phyloP scores from a whole-genome alignment of 768 basidiomycete species.

The Rubroboletus satanas region DNA sequence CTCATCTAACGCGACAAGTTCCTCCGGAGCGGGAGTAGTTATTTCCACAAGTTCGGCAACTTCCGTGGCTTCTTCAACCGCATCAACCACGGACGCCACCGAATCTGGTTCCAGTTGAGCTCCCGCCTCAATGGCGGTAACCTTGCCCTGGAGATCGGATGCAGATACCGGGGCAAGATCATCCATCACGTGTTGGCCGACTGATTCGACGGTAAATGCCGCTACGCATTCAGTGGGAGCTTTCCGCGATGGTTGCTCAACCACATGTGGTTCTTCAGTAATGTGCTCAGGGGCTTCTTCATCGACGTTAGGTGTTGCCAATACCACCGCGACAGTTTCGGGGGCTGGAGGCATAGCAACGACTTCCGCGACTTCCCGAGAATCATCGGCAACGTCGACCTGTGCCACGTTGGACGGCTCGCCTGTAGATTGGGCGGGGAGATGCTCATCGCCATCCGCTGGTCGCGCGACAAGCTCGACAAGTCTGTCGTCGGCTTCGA shows the following conservation, averaged over 20 bases:
- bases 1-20: conserved; percentile 9
- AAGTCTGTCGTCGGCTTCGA: not conserved
- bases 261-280: conserved; percentile 2
- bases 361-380: not conserved
- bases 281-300: not conserved
- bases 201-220: conserved; percentile 9
- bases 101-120: conserved; percentile 8
- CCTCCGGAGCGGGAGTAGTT: conserved; percentile 13
- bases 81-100: not conserved
- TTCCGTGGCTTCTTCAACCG: conserved; percentile 8
- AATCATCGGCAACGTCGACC: conserved; percentile 2
- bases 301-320: not conserved
- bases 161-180: not conserved
- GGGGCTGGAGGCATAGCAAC: conserved; percentile 1
- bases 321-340: not conserved
- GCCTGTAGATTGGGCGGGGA: not conserved
- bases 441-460: not conserved
- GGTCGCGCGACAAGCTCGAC: not conserved
- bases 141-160: not conserved
- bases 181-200: not conserved
- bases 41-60: conserved; percentile 10
- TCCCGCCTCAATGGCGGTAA: conserved; percentile 9
- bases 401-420: conserved; percentile 1
- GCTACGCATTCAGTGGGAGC: conserved; percentile 1
- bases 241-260: conserved; percentile 3